Evolutionary conservation across 1,284 basidiomycete species (phyloP).

Genomic region (Ceratobasidium sp.): DNA sequence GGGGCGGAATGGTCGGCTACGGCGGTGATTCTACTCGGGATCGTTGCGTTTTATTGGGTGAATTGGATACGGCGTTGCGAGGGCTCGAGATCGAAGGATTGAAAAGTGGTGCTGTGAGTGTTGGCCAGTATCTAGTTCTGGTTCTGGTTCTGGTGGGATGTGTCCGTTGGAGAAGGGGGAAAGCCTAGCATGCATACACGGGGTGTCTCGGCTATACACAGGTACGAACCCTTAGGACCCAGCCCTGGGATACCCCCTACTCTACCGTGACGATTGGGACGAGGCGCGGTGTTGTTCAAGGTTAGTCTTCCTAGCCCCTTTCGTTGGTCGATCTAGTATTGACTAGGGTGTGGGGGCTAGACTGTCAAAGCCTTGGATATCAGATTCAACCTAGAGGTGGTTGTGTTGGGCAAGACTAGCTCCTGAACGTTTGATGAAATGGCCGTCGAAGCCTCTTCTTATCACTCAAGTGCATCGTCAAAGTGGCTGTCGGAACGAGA

Average conservation of each 20-base stretch:
- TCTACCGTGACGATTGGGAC: constrained; percentile 33
- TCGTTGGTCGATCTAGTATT: not conserved
- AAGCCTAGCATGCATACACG: too few relatives aligned
- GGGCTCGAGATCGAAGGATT: too few relatives aligned
- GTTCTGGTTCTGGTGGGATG: constrained; percentile 49
- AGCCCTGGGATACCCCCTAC: too few relatives aligned
- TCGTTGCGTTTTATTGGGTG: constrained; percentile 16
- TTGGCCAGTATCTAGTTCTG: constrained; percentile 59
- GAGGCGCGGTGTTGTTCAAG: constrained; percentile 43
- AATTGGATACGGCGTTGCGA: not conserved
- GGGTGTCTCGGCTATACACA: too few relatives aligned
- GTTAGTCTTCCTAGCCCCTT: not conserved
- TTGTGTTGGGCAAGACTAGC: constrained; percentile 63
- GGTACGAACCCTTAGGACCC: too few relatives aligned
- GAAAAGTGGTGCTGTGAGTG: constrained; percentile 56
- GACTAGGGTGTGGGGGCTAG: constrained; percentile 1
- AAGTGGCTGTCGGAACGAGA: constrained; percentile 8
- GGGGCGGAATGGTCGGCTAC: constrained; percentile 46
- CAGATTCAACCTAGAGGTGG: constrained; percentile 52
- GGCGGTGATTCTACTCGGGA: constrained; percentile 35
- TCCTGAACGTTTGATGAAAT: constrained; percentile 58
- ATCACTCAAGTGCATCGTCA: not conserved
- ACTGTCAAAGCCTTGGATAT: constrained; percentile 50
- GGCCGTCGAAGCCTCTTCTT: constrained; percentile 47
- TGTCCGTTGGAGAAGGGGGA: too few relatives aligned